A percentile compares a stretch with the other conserved stretches of the same genome.
These are phyloP conservation scores for Fusarium aywerte DNA, from an alignment of 2,329 filamentous ascomycete species.

Conservation along the genomic window DNA sequence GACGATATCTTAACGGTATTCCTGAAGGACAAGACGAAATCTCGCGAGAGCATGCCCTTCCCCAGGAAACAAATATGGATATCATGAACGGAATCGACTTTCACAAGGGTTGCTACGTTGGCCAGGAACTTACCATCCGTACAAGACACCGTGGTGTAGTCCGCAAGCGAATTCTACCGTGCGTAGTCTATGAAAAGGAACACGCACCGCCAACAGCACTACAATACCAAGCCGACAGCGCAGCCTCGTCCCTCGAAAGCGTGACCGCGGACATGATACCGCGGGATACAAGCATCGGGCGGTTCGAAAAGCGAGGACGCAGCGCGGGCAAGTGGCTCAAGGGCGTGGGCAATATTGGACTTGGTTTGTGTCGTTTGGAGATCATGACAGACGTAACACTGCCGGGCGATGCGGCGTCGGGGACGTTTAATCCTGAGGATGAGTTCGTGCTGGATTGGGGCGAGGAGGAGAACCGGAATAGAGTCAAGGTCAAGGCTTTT, in stretches of 20 bases:
- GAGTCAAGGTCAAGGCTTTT: conserved; percentile 77
- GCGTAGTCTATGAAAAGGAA: conserved; percentile 72
- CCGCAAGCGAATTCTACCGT: conserved; percentile 86
- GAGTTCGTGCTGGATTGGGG: conserved; percentile 70
- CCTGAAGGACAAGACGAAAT: conserved; percentile 89
- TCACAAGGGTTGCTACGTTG: conserved; percentile 95
- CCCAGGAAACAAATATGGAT: conserved; percentile 91
- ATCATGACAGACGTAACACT: conserved; percentile 86
- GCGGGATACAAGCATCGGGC: conserved; percentile 60
- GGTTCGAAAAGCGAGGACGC: conserved; percentile 68
- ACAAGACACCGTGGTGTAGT: conserved; percentile 96
- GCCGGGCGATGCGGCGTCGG: conserved; percentile 73
- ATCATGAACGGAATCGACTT: conserved; percentile 88
- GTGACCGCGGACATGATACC: conserved; percentile 54
- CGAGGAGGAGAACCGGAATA: conserved; percentile 53
- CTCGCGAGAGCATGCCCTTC: conserved; percentile 74
- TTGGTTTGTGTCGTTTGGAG: conserved; percentile 88
- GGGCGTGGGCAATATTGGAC: conserved; percentile 84
- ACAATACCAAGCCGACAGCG: conserved; percentile 57
- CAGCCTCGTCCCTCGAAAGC: conserved; percentile 40
- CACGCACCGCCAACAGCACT: conserved; percentile 55
- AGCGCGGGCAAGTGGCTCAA: conserved; percentile 83
- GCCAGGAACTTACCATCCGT: conserved; percentile 95
- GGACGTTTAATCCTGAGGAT: conserved; percentile 69
- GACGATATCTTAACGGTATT: conserved; percentile 82